These are phyloP conservation scores for Cadophora sp. DNA, from an alignment of 2,329 filamentous ascomycete genomes.

Conservation along the genomic window DNA sequence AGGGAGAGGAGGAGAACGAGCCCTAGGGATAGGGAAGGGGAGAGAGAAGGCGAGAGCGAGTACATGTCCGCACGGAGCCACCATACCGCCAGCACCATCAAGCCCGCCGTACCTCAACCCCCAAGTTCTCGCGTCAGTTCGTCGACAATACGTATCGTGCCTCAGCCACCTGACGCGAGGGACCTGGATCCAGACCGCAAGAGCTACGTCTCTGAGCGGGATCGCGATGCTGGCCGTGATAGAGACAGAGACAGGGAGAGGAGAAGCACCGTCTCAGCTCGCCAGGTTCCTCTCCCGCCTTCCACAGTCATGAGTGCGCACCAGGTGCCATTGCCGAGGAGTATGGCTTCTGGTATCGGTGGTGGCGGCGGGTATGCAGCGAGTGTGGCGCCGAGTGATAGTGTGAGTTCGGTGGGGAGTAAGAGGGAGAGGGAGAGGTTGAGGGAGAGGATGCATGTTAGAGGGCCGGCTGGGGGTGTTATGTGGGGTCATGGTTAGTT, in stretches of 20 bases:
- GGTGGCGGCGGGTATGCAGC: conserved; percentile 51
- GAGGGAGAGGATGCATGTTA: conserved; percentile 34
- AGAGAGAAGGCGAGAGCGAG: conserved; percentile 5
- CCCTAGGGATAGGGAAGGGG: not conserved
- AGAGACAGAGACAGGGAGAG: conserved; percentile 21
- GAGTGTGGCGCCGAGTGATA: conserved; percentile 65
- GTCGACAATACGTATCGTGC: not conserved
- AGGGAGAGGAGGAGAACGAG: conserved; percentile 5
- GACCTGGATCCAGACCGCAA: not conserved
- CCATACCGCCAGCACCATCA: conserved; percentile 14
- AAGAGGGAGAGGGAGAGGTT: conserved; percentile 40
- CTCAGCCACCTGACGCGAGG: not conserved
- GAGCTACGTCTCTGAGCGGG: conserved; percentile 16
- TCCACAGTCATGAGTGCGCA: conserved; percentile 26
- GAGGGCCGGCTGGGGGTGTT: conserved; percentile 17
- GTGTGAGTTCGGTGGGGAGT: conserved; percentile 65
- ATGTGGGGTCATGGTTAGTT: conserved; percentile 12
- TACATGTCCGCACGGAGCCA: conserved; percentile 14
- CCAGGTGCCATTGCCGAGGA: conserved; percentile 36
- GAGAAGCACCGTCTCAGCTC: conserved; percentile 20
- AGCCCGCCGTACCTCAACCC: conserved; percentile 13
- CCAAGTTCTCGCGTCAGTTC: conserved; percentile 12
- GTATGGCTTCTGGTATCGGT: conserved; percentile 23
- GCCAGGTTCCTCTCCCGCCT: conserved; percentile 31
- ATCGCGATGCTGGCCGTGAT: not conserved